Base-by-base conservation (phyloP, 768 basidiomycete species). In the Baorangia bicolor region DNA sequence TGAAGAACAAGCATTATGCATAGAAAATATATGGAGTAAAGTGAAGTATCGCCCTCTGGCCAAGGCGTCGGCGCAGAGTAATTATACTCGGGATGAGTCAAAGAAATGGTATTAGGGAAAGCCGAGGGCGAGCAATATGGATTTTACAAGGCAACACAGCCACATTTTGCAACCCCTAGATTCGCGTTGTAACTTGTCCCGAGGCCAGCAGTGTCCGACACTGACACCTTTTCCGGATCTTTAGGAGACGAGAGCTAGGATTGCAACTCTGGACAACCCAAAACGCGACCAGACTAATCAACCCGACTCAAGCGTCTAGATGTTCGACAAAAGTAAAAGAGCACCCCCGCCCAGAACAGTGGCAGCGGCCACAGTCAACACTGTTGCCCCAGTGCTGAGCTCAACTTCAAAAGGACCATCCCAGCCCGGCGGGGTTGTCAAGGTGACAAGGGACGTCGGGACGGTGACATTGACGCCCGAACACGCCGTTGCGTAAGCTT, bases 401-500 rank as follows among this genome's bases (percentile, higher is more conserved):
- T 73, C 66, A 11, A 75, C 70, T 14, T 74, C 79, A 52, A 75
- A 74, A 5, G 83, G 83, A 0, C 88, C 88, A 60, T 87, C 78
- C 88, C 87, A 90, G 57, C 60, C 69, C 0, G 70, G 42, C 2
- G 86, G 81, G 18, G 83, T 64, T 1, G 63, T 51, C 35, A 90
- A 74, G 2, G 75, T 69, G 21, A 76, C 73, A 38, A 75, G 63
- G 13, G 71, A 68, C 5, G 75, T 51, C 11, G 74, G 56, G 41
- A 86, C 58, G 16, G 74, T 75, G 21, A 74, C 44, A 30, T 80
- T 79, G 42, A 66, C 65, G 0, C 62, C 60, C 25, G 53, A 52
- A 66, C 88, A 88, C 1, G 77, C 75, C 10, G 75, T 56, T 4
- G 75, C 72, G 61, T 88, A 90, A n/a, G 78, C 88, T 88, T 63